Evolutionary conservation across 2,329 filamentous ascomycete species (phyloP).

Genomic region (Aureobasidium sp.): DNA sequence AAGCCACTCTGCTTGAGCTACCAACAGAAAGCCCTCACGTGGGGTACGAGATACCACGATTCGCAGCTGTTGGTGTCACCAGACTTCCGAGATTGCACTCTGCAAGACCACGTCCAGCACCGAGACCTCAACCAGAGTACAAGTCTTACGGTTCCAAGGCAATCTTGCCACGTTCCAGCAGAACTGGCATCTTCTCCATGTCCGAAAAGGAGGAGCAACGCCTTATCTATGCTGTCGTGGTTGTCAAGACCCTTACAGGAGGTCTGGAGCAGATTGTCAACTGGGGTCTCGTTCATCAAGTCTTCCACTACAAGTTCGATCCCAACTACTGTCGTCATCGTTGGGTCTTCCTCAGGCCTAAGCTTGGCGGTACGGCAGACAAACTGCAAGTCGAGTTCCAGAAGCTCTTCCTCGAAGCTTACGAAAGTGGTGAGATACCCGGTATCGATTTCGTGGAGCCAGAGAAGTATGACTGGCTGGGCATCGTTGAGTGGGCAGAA

Average conservation of each 20-base stretch:
- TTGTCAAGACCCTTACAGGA: conserved; percentile 26
- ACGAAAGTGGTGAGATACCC: conserved; percentile 52
- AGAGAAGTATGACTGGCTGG: conserved; percentile 58
- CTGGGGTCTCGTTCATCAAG: conserved; percentile 34
- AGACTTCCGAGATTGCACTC: conserved; percentile 3
- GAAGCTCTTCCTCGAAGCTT: conserved; percentile 55
- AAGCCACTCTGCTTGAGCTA: not conserved
- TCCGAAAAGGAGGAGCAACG: conserved; percentile 20
- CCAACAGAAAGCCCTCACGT: not conserved
- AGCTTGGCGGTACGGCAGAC: conserved; percentile 24
- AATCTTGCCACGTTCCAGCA: conserved; percentile 1
- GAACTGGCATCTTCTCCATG: conserved; percentile 18
- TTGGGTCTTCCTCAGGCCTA: conserved; percentile 25
- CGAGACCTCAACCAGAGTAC: conserved; percentile 4
- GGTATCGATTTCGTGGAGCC: conserved; percentile 55
- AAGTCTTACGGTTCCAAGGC: conserved; percentile 4
- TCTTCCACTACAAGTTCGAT: conserved; percentile 30
- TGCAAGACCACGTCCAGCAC: conserved; percentile 2
- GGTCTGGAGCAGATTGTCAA: conserved; percentile 29
- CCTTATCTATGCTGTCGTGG: conserved; percentile 25
- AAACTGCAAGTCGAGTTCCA: conserved; percentile 56
- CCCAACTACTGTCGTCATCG: conserved; percentile 30
- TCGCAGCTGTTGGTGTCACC: conserved; percentile 9
- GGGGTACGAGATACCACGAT: not conserved
- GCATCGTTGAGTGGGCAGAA: conserved; percentile 58